A percentile compares a stretch with the other conserved stretches of the same genome.
phyloP scores from a whole-genome alignment of 164 flowering plant species.

The Sextonia rubra region DNA sequence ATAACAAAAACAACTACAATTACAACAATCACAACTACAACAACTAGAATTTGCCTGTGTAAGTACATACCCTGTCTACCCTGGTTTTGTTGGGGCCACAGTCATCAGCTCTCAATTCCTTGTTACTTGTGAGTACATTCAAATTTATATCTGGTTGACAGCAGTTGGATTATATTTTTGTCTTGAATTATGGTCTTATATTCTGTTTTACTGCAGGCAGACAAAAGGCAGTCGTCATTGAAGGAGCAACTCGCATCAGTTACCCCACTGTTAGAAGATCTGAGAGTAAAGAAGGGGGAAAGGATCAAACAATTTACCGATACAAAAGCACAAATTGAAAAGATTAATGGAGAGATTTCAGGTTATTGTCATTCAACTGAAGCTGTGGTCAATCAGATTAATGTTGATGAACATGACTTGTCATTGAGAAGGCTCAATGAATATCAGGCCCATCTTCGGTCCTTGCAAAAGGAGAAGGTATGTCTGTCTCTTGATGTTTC shows the following conservation, averaged over 20 bases:
- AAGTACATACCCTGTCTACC: too few relatives aligned
- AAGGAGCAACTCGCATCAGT: slow-evolving; percentile 70
- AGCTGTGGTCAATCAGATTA: slow-evolving; percentile 18
- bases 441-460: slow-evolving; percentile 50
- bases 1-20: too few relatives aligned
- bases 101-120: neutral
- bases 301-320: slow-evolving; percentile 66
- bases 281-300: slow-evolving; percentile 62
- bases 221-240: slow-evolving; percentile 49
- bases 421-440: slow-evolving; percentile 70
- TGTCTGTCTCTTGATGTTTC: neutral
- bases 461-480: slow-evolving; percentile 87
- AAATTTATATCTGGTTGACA: neutral
- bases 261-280: slow-evolving; percentile 62
- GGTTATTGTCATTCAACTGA: slow-evolving; percentile 38
- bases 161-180: neutral
- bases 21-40: too few relatives aligned
- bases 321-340: slow-evolving; percentile 60
- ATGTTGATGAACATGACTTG: slow-evolving; percentile 59
- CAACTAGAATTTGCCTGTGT: too few relatives aligned
- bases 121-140: neutral
- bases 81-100: too few relatives aligned
- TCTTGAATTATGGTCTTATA: neutral
- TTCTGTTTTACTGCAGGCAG: slow-evolving; percentile 21
- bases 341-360: slow-evolving; percentile 71